Conservation (phyloP, 371 early-diverging fungal species). For the Chytridium lagenaria region DNA sequence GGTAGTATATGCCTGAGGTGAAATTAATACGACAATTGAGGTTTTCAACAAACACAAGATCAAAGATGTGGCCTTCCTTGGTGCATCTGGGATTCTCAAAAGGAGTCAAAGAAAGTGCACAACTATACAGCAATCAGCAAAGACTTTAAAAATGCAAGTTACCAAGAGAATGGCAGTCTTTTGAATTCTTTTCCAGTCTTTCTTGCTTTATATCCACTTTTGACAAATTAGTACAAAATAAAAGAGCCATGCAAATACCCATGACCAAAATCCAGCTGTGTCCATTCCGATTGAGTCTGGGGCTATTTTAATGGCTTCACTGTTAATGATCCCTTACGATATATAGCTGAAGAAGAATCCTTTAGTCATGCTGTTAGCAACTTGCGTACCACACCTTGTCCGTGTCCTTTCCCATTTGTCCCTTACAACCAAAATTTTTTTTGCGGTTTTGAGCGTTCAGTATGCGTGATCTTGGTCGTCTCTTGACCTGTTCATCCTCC, state of each 20-base stretch:
- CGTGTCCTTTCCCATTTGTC: conserved; percentile 46
- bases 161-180: conserved; percentile 75
- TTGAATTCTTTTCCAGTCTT: conserved; percentile 57
- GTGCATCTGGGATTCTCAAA: conserved; percentile 89
- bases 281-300: conserved; percentile 87
- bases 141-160: background rate
- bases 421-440: background rate
- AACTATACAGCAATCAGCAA: conserved; percentile 54
- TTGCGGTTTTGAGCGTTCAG: background rate
- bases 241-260: conserved; percentile 15
- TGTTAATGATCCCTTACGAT: conserved; percentile 3
- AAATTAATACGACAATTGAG: background rate
- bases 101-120: conserved; percentile 86
- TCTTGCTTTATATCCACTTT: conserved; percentile 48
- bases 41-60: conserved; percentile 61
- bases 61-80: conserved; percentile 85
- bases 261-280: conserved; percentile 55
- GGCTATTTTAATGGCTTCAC: background rate
- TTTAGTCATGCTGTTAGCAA: background rate
- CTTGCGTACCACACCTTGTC: conserved; percentile 42
- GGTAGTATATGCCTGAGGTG: conserved; percentile 74
- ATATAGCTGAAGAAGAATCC: background rate
- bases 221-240: background rate
- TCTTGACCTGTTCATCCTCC: background rate
- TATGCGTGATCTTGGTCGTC: background rate